Conservation (phyloP, 768 basidiomycete species). For the Mycena haematopus region DNA sequence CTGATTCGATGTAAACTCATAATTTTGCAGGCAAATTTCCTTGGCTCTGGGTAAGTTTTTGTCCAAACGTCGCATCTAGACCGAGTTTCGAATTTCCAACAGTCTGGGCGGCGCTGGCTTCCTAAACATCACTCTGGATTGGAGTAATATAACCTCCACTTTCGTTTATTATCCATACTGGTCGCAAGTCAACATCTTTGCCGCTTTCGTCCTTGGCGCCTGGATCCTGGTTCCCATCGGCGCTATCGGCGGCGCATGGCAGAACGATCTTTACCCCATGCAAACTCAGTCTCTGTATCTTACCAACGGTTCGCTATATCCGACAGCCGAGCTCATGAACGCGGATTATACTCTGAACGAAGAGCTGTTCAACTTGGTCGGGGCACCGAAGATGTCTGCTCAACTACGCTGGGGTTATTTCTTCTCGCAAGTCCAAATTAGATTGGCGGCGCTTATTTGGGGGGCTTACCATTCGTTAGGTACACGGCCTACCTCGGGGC, state of each 20-base stretch:
- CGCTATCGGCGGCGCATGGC: constrained; percentile 33
- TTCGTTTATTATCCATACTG: constrained; percentile 36
- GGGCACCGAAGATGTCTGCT: constrained; percentile 35
- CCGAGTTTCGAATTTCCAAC: background rate
- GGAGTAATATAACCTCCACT: constrained; percentile 35
- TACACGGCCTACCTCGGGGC: constrained; percentile 35
- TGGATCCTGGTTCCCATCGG: constrained; percentile 35
- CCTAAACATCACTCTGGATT: constrained; percentile 34
- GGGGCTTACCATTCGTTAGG: background rate
- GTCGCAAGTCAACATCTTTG: constrained; percentile 34
- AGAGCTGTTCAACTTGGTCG: constrained; percentile 26
- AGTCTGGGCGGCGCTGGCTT: constrained; percentile 34
- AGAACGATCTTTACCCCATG: constrained; percentile 32
- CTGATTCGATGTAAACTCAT: background rate
- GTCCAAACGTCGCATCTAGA: too few species aligned
- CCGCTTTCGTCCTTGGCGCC: constrained; percentile 31
- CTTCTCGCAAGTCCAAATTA: constrained; percentile 1
- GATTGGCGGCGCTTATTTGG: too few species aligned
- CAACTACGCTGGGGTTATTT: constrained; percentile 34
- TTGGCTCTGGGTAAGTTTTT: constrained; percentile 23
- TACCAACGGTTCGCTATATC: constrained; percentile 31
- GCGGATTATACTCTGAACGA: constrained; percentile 30
- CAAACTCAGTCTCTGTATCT: constrained; percentile 30
- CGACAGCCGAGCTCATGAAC: constrained; percentile 31
- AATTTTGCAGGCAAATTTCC: constrained; percentile 16